Conservation (phyloP, 176 grass and related monocot species). For the Musa schizocarpa region DNA sequence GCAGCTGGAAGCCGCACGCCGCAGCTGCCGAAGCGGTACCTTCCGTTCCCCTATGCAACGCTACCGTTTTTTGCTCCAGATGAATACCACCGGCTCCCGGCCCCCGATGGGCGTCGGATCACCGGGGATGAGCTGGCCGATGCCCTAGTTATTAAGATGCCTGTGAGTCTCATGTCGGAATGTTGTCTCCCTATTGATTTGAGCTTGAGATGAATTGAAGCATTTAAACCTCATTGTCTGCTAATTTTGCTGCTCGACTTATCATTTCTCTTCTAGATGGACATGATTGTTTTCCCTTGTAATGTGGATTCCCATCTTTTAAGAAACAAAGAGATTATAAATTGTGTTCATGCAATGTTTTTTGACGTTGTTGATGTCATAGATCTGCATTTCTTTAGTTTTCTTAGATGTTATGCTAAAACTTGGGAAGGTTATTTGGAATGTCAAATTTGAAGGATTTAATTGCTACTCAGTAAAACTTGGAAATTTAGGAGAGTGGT, state of each 20-base stretch:
- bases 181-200: no score
- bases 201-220: no score
- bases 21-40: neutral
- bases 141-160: neutral
- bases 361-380: neutral
- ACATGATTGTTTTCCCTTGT: neutral
- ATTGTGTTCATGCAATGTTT: neutral
- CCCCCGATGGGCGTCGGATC: neutral
- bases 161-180: neutral
- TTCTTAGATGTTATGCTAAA: neutral
- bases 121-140: neutral
- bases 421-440: neutral
- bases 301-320: neutral
- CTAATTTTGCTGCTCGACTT: neutral
- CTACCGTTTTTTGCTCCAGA: neutral
- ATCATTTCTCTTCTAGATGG: neutral
- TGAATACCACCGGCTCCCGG: slow-evolving; percentile 8
- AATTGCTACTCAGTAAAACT: neutral
- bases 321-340: neutral
- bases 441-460: neutral
- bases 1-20: neutral
- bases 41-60: neutral
- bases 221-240: no score
- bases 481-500: neutral
- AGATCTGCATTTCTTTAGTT: no score